These are phyloP conservation scores for Epicoccum nigrum DNA, from an alignment of 2,329 filamentous ascomycete genomes.

Conservation along the genomic window DNA sequence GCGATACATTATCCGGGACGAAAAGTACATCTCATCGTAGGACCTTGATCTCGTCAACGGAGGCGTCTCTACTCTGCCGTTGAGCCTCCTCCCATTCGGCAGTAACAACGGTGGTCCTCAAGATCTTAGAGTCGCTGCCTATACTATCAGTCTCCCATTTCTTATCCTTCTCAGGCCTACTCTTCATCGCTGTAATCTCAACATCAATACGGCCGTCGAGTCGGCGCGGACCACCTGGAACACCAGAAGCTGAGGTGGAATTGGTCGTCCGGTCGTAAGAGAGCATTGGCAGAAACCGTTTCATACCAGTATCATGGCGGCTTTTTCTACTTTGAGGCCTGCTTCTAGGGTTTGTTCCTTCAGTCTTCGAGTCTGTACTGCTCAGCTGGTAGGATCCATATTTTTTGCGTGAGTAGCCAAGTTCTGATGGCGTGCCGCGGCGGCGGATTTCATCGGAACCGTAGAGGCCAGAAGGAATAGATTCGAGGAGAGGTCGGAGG, in stretches of 20 bases:
- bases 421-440: slow-evolving; percentile 37
- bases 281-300: slow-evolving; percentile 39
- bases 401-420: slow-evolving; percentile 37
- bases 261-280: slow-evolving; percentile 36
- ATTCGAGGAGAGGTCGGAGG: slow-evolving; percentile 43
- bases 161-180: slow-evolving; percentile 23
- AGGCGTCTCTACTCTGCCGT: slow-evolving; percentile 22
- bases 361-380: slow-evolving; percentile 20
- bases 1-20: not conserved
- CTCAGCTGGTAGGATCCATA: slow-evolving; percentile 40
- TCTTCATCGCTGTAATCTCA: slow-evolving; percentile 35
- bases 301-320: slow-evolving; percentile 28
- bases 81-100: slow-evolving; percentile 43
- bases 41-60: slow-evolving; percentile 32
- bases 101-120: slow-evolving; percentile 46
- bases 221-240: slow-evolving; percentile 41
- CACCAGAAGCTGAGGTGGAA: slow-evolving; percentile 42
- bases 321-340: slow-evolving; percentile 25
- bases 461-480: slow-evolving; percentile 42
- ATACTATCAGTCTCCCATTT: slow-evolving; percentile 44
- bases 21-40: slow-evolving; percentile 11
- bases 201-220: slow-evolving; percentile 41
- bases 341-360: slow-evolving; percentile 10
- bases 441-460: slow-evolving; percentile 42
- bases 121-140: slow-evolving; percentile 41